Percentiles rank a stretch among this genome's conserved stretches.
Conservation (phyloP, 495 filamentous ascomycete genomes). For the Sabuloglossum arenarium region DNA sequence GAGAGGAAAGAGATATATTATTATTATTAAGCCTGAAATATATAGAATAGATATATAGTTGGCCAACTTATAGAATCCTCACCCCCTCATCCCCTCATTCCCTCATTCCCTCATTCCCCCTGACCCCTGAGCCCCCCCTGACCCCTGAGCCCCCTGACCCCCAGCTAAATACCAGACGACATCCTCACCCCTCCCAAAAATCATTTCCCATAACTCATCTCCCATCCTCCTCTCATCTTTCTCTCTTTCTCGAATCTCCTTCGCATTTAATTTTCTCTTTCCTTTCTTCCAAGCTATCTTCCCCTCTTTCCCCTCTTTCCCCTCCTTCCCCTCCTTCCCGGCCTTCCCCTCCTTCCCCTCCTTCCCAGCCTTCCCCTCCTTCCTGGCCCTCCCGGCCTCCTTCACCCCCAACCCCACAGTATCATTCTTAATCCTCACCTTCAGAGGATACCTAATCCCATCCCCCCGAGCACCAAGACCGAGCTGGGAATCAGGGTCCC, state of each 20-base stretch:
- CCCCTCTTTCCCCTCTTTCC: no score
- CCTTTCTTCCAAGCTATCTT: no score
- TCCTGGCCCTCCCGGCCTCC: constrained; percentile 13
- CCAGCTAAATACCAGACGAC: constrained; percentile 56
- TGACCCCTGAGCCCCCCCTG: no score
- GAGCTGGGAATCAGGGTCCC: constrained; percentile 60
- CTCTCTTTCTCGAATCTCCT: constrained; percentile 39
- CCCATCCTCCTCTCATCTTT: constrained; percentile 36
- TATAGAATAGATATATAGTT: no score
- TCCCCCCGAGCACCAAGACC: constrained; percentile 54
- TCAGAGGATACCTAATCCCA: constrained; percentile 58
- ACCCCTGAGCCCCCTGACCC: no score
- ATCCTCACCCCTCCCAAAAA: constrained; percentile 49
- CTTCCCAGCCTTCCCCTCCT: constrained; percentile 18
- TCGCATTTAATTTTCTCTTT: constrained; percentile 54
- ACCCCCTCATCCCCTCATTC: no score
- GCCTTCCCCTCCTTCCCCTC: constrained; percentile 19
- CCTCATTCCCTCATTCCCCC: no score
- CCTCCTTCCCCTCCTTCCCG: constrained; percentile 17
- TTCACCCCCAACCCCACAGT: constrained; percentile 46
- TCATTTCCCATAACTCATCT: constrained; percentile 40
- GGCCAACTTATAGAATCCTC: no score
- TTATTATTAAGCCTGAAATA: no score
- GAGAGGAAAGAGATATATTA: no score
- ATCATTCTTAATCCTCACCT: constrained; percentile 48